Base-by-base conservation (phyloP, 805 yeast species). In the Suhomyces sp. region DNA sequence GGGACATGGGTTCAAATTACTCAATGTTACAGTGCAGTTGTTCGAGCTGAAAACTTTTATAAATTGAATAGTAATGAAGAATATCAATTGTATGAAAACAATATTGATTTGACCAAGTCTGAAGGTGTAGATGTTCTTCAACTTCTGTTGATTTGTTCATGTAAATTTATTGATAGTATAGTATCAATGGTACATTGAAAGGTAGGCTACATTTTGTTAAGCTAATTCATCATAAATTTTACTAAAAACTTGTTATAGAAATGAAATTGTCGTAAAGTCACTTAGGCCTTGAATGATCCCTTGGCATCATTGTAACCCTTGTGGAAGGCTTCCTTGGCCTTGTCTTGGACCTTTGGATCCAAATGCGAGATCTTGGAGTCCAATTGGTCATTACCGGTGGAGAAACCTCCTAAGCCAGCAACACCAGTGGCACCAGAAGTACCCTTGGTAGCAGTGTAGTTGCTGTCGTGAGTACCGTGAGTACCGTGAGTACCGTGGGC, bases 21-120 rank as follows among this genome's bases (percentile, higher is more conserved):
- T 65, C 79, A 15, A 87, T 84, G 82, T 58, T 72, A 25, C 88
- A 81, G 51, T 83, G 91, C 52, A 77, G 88, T 29, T 88, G 97
- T 55, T 76, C 87, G 2, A 63, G 68, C 53, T 62, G 35, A 41
- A 11, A 20, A 19, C 26, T 27, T 20, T 22, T 9, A 6, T 19
- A 7, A 19, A 22, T 14, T 12, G 10, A 24, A n/a, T n/a, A n/a
- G n/a, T n/a, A n/a, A n/a, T 17, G 19, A 8, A 20, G 25, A 23
- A 23, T 23, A n/a, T 23, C 14, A 11, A 23, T 23, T 6, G n/a
- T 11, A 24, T 6, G 8, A 20, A 19, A 12, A 10, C 13, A 29
- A 18, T 6, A 15, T 8, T 21, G 18, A 16, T 19, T 14, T 30
- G n/a, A n/a, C n/a, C n/a, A n/a, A n/a, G n/a, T n/a, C n/a, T n/a